A percentile compares a stretch with the other conserved stretches of the same genome.
These are phyloP conservation scores for Penicillium bovifimosum DNA, from an alignment of 495 filamentous ascomycete species.

Conservation along the genomic window DNA sequence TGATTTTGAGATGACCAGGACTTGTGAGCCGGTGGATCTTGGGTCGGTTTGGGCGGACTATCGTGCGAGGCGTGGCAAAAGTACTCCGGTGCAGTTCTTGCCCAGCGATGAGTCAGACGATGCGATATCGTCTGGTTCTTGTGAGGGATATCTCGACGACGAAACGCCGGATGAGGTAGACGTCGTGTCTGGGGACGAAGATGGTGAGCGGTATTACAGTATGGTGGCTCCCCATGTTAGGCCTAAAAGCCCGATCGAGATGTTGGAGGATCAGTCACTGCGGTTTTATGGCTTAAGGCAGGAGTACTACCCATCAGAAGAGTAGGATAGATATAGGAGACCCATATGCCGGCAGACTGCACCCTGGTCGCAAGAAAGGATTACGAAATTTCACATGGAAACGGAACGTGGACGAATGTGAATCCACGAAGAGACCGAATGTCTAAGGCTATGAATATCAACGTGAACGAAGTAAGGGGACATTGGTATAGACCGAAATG, in stretches of 20 bases:
- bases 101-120: not conserved
- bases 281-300: not conserved
- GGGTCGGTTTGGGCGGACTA: not conserved
- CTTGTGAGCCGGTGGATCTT: slow-evolving; percentile 12
- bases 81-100: too few species aligned
- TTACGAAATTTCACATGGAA: too few species aligned
- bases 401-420: too few species aligned
- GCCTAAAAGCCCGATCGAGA: not conserved
- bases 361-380: too few species aligned
- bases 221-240: not conserved
- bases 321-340: not conserved
- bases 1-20: slow-evolving; percentile 9
- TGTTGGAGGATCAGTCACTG: not conserved
- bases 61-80: not conserved
- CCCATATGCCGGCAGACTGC: too few species aligned
- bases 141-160: not conserved
- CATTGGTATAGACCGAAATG: not conserved
- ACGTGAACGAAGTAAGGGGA: not conserved
- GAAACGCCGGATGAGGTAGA: not conserved
- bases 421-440: not conserved
- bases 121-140: not conserved
- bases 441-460: not conserved
- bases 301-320: not conserved
- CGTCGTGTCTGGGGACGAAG: not conserved
- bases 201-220: not conserved